Percentiles rank a stretch among this genome's conserved stretches.
Conservation (phyloP, 2,329 filamentous ascomycete genomes). For the Moelleriella libera region DNA sequence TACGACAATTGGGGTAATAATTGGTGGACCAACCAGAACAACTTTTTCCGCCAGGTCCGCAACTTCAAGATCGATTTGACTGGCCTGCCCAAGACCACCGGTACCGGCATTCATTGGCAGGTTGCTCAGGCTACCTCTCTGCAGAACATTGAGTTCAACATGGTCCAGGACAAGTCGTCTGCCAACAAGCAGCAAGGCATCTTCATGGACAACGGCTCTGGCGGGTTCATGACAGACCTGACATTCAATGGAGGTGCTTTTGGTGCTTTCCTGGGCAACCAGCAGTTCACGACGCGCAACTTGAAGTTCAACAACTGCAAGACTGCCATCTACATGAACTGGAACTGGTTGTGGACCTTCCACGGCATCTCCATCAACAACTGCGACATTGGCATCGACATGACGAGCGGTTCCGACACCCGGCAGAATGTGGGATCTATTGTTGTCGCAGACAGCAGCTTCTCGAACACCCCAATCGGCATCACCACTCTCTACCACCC, state of each 20-base stretch:
- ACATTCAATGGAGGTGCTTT: conserved; percentile 71
- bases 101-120: conserved; percentile 72
- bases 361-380: conserved; percentile 63
- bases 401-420: conserved; percentile 45
- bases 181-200: conserved; percentile 61
- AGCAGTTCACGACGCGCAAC: conserved; percentile 80
- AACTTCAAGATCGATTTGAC: conserved; percentile 72
- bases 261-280: conserved; percentile 69
- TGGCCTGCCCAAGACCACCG: conserved; percentile 41
- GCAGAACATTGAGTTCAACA: conserved; percentile 72
- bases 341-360: conserved; percentile 81
- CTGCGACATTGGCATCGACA: conserved; percentile 64
- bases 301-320: conserved; percentile 69
- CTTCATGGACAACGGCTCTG: conserved; percentile 76
- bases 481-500: conserved; percentile 55
- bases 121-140: conserved; percentile 71
- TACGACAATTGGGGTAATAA: conserved; percentile 57
- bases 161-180: conserved; percentile 50
- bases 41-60: conserved; percentile 72
- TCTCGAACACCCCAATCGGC: conserved; percentile 63
- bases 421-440: conserved; percentile 73
- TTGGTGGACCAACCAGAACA: conserved; percentile 70
- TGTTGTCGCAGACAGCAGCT: conserved; percentile 65
- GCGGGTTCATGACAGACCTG: conserved; percentile 72
- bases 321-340: conserved; percentile 79